A percentile compares a stretch with the other conserved stretches of the same genome.
Conservation (phyloP, 1,139 yeast species). For the Barnettozyma hawaiiensis region DNA sequence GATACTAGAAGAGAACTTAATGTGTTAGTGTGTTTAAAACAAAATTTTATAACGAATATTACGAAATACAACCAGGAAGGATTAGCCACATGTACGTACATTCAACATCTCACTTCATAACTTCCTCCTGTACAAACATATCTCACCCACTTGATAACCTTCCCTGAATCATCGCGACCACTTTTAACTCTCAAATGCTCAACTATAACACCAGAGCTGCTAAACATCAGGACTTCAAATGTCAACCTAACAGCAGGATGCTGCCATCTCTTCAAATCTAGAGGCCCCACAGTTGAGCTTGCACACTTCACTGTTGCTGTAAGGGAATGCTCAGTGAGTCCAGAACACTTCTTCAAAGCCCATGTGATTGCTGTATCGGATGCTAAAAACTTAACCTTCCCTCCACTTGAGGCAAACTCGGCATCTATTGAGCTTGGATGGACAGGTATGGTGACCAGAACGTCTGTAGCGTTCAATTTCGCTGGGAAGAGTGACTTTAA, state of each 20-base stretch:
- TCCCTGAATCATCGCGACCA: slow-evolving; percentile 37
- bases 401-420: slow-evolving; percentile 47
- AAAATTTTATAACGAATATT: background rate
- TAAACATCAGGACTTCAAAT: slow-evolving; percentile 70
- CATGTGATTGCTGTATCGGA: slow-evolving; percentile 63
- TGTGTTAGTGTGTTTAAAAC: background rate
- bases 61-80: background rate
- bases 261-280: slow-evolving; percentile 8
- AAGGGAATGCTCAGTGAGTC: slow-evolving; percentile 52
- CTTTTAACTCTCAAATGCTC: slow-evolving; percentile 55
- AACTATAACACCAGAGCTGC: slow-evolving; percentile 73
- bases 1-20: too few species aligned
- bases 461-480: slow-evolving; percentile 61
- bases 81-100: background rate
- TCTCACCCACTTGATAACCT: slow-evolving; percentile 79
- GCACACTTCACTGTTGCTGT: slow-evolving; percentile 26
- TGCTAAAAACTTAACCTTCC: slow-evolving; percentile 64
- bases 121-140: slow-evolving; percentile 72
- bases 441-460: slow-evolving; percentile 60
- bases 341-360: slow-evolving; percentile 65
- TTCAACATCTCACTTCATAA: slow-evolving; percentile 54
- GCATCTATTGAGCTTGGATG: slow-evolving; percentile 58
- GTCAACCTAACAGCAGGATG: slow-evolving; percentile 73
- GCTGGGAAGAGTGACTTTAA: slow-evolving; percentile 59
- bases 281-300: slow-evolving; percentile 1